Evolutionary conservation across 2,329 filamentous ascomycete species (phyloP).

Genomic region (Calonectria pteridis): DNA sequence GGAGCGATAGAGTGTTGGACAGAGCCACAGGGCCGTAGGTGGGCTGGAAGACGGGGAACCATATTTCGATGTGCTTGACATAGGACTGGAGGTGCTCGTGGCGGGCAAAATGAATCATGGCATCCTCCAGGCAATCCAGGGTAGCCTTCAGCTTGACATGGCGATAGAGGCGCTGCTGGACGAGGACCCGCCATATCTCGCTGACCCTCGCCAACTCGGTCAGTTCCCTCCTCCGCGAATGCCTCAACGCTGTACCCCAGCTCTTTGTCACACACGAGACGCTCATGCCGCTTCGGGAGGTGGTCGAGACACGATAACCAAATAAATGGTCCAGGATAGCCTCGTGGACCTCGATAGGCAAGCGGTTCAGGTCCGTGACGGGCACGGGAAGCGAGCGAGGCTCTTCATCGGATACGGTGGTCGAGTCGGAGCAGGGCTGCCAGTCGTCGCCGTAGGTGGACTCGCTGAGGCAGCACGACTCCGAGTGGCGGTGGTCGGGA

Average conservation of each 20-base stretch:
- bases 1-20: conserved; percentile 60
- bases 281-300: conserved; percentile 67
- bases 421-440: conserved; percentile 30
- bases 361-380: conserved; percentile 58
- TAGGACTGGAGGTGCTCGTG: conserved; percentile 72
- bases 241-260: conserved; percentile 75
- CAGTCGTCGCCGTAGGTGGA: conserved; percentile 40
- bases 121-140: conserved; percentile 69
- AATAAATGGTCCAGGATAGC: conserved; percentile 79
- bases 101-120: conserved; percentile 69
- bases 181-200: conserved; percentile 72
- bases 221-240: conserved; percentile 75
- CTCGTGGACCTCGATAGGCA: conserved; percentile 80
- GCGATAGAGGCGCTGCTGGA: conserved; percentile 80
- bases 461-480: conserved; percentile 44
- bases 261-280: conserved; percentile 67
- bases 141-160: conserved; percentile 83
- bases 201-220: conserved; percentile 75
- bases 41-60: conserved; percentile 81
- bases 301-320: conserved; percentile 74
- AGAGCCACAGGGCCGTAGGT: conserved; percentile 59
- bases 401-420: conserved; percentile 34
- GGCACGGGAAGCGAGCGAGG: conserved; percentile 31
- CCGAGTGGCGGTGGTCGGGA: conserved; percentile 59
- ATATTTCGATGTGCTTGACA: conserved; percentile 80